Evolutionary conservation across 2,329 filamentous ascomycete genomes (phyloP), one percentile per base, ranked within the genome.

Genomic region (Leptodontidium sp.): DNA sequence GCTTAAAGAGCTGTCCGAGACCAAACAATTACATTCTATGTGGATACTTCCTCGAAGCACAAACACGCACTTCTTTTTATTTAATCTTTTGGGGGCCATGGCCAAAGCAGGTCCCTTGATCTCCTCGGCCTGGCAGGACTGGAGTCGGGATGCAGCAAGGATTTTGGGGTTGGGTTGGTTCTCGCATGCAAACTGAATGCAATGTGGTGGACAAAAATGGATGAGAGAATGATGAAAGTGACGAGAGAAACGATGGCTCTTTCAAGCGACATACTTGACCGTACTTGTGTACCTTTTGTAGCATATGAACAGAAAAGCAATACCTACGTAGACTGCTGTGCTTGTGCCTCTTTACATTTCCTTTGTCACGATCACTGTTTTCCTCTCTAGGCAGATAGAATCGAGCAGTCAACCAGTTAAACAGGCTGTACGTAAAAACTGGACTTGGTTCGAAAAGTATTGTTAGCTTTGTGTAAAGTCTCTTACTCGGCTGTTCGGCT

Each of bases 81-180:
- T 61, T 69, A 64, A 64, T 64, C 17, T 70, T 67, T 52, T 66
- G 29, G 61, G 24, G 57, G 15, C 9, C 38, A 24, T 26, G 57
- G 38, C 24, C 11, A 9, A 11, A 11, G 7, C 11, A 40, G 38
- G 15, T 50, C 47, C 47, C 15, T 50, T 52, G 12, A 24, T 32
- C 9, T 32, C 61, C 35, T 72, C 67, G 61, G 45, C 62, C 71
- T 70, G 68, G 66, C 67, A 65, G 68, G 68, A 66, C 65, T 66
- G 65, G 70, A 29, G 64, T 59, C 12, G 57, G 21, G 38, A 64
- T 26, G 17, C 14, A 58, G 24, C 29, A 43, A 24, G 38, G 24
- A 52, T 24, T 35, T 15, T 29, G 57, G 52, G 26, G 55, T 57
- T 14, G 32, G 49, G 53, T 47, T 50, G 49, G 24, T 43, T 32